These are phyloP conservation scores for Isochrysis galbana DNA, from an alignment of 78 protist species.

Conservation along the genomic window DNA sequence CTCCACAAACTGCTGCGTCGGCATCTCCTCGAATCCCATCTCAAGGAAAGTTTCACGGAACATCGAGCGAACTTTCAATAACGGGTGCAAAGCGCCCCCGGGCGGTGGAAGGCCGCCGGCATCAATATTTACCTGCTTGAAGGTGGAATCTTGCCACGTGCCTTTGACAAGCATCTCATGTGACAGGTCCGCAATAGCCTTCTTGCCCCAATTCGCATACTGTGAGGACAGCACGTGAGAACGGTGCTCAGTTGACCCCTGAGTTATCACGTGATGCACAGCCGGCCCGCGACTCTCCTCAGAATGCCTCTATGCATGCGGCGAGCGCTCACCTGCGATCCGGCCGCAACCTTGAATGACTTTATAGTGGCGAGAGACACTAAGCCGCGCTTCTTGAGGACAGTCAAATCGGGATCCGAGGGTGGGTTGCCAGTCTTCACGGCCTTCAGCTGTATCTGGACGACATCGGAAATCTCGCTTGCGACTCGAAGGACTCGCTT, in stretches of 20 bases:
- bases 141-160: constrained; percentile 30
- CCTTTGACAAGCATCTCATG: constrained; percentile 33
- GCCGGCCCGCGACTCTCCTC: too few relatives aligned
- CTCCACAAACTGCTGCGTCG: constrained; percentile 91
- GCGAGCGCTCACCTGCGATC: background rate
- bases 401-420: background rate
- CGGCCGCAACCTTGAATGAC: constrained; percentile 24
- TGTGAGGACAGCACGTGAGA: background rate
- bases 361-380: background rate
- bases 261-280: background rate
- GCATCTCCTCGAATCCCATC: constrained; percentile 92
- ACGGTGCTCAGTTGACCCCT: background rate
- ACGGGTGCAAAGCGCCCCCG: constrained; percentile 92
- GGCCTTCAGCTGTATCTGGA: background rate
- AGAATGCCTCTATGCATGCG: background rate
- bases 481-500: background rate
- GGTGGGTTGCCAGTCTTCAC: background rate
- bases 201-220: background rate
- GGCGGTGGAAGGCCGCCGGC: constrained; percentile 59
- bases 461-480: background rate
- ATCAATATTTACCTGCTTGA: constrained; percentile 66
- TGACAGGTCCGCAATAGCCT: constrained; percentile 48
- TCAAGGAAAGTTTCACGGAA: constrained; percentile 75
- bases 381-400: constrained; percentile 60
- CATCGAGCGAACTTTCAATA: constrained; percentile 87